Percentiles rank a stretch among this genome's conserved stretches.
phyloP scores from a whole-genome alignment of 2,329 filamentous ascomycete genomes.

The Paecilomyces dactylethromorphus region DNA sequence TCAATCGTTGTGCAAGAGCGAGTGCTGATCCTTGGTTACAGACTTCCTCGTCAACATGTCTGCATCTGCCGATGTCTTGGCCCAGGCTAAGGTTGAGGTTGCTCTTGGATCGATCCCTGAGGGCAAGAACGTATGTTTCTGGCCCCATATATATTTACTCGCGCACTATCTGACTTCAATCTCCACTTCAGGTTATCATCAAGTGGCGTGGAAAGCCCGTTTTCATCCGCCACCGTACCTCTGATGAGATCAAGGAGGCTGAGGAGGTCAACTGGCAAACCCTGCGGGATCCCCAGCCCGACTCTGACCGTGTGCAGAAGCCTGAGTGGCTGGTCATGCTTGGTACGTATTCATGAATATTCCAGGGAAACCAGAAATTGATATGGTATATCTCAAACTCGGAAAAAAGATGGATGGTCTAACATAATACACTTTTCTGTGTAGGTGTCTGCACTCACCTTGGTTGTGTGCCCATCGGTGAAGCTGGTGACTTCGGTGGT shows the following conservation, averaged over 20 bases:
- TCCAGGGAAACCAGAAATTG: neutral
- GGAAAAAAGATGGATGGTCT: neutral
- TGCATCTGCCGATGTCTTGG: constrained; percentile 94
- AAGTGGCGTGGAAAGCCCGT: constrained; percentile 99
- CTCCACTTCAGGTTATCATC: constrained; percentile 71
- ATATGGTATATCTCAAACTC: neutral
- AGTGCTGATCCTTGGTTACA: constrained; percentile 39
- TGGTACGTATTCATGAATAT: constrained; percentile 49
- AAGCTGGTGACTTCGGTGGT: constrained; percentile 94
- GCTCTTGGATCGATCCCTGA: constrained; percentile 88
- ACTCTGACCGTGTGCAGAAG: constrained; percentile 92
- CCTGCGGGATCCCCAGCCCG: constrained; percentile 85
- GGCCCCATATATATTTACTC: neutral
- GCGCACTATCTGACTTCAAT: neutral
- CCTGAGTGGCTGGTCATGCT: constrained; percentile 99
- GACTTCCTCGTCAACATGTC: constrained; percentile 99
- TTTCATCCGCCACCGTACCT: constrained; percentile 97
- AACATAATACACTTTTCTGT: neutral
- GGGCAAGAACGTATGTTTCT: constrained; percentile 86
- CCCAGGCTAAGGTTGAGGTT: constrained; percentile 99
- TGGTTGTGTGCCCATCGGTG: constrained; percentile 97
- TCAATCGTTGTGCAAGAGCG: neutral
- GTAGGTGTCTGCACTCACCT: constrained; percentile 96
- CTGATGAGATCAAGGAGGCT: constrained; percentile 88
- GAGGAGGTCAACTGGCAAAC: constrained; percentile 76